Conservation (phyloP, 2,329 filamentous ascomycete species). For the Drechslerella coelobrocha region DNA sequence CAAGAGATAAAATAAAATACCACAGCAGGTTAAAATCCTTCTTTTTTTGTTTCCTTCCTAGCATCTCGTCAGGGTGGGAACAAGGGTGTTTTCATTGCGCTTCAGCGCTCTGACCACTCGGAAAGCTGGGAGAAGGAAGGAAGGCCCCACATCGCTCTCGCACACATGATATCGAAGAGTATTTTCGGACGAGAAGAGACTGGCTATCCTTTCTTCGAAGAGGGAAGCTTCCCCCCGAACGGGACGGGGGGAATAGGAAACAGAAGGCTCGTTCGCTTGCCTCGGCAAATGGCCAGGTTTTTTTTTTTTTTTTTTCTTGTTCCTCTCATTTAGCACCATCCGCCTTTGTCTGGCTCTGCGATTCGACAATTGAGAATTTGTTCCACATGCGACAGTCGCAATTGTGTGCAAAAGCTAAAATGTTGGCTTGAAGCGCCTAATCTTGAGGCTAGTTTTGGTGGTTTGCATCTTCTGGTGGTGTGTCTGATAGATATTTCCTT, state of each 20-base stretch:
- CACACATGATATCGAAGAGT: slow-evolving; percentile 47
- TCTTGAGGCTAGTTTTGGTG: too few relatives aligned
- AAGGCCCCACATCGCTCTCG: slow-evolving; percentile 41
- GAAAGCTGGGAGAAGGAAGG: slow-evolving; percentile 7
- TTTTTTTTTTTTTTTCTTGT: not conserved
- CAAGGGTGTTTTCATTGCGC: too few relatives aligned
- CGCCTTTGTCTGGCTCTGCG: not conserved
- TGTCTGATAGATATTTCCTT: too few relatives aligned
- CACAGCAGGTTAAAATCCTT: too few relatives aligned
- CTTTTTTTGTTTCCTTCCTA: too few relatives aligned
- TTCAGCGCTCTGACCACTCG: slow-evolving; percentile 49
- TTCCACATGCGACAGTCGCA: not conserved
- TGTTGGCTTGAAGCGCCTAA: too few relatives aligned
- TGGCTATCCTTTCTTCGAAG: not conserved
- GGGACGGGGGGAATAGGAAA: not conserved
- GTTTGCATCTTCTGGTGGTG: too few relatives aligned
- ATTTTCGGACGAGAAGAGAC: slow-evolving; percentile 33
- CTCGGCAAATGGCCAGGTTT: slow-evolving; percentile 33
- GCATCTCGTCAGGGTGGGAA: too few relatives aligned
- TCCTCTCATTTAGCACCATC: slow-evolving; percentile 23
- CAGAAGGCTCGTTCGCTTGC: slow-evolving; percentile 18
- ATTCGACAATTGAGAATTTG: not conserved
- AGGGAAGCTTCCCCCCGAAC: slow-evolving; percentile 27
- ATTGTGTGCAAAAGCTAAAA: not conserved
- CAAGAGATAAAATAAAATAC: too few relatives aligned